Conservation (phyloP, 2,329 filamentous ascomycete species). For the Kalaharituber pfeilii region DNA sequence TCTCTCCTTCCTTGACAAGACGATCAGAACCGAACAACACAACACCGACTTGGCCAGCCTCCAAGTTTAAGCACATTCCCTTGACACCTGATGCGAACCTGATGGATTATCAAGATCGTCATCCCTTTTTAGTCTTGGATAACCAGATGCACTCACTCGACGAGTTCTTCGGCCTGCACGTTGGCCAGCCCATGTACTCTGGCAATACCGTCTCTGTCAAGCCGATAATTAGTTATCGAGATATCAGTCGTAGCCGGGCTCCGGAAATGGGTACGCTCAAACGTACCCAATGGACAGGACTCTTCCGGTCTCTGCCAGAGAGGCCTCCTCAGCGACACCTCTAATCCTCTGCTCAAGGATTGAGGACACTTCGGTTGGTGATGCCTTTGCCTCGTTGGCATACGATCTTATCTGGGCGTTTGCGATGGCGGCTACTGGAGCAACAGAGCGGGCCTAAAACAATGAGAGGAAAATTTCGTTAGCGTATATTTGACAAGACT, state of each 20-base stretch:
- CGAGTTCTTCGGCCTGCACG: conserved; percentile 98
- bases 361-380: conserved; percentile 95
- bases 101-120: conserved; percentile 16
- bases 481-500: conserved; percentile 24
- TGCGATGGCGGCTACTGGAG: conserved; percentile 58
- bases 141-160: conserved; percentile 57
- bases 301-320: conserved; percentile 94
- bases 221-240: background rate
- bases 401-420: conserved; percentile 63
- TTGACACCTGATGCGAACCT: conserved; percentile 99
- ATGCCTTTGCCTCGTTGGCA: conserved; percentile 81
- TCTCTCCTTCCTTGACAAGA: conserved; percentile 98
- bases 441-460: conserved; percentile 64
- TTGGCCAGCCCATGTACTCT: conserved; percentile 99
- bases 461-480: conserved; percentile 5
- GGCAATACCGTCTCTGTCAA: conserved; percentile 92
- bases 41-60: conserved; percentile 99
- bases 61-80: conserved; percentile 99
- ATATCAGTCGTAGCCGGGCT: background rate
- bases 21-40: conserved; percentile 99
- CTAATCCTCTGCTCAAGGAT: conserved; percentile 99
- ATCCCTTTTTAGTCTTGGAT: background rate
- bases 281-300: conserved; percentile 98
- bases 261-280: conserved; percentile 4
- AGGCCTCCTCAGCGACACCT: conserved; percentile 91